These are phyloP conservation scores for Vanilla planifolia DNA, from an alignment of 106 monocot species.

Conservation along the genomic window DNA sequence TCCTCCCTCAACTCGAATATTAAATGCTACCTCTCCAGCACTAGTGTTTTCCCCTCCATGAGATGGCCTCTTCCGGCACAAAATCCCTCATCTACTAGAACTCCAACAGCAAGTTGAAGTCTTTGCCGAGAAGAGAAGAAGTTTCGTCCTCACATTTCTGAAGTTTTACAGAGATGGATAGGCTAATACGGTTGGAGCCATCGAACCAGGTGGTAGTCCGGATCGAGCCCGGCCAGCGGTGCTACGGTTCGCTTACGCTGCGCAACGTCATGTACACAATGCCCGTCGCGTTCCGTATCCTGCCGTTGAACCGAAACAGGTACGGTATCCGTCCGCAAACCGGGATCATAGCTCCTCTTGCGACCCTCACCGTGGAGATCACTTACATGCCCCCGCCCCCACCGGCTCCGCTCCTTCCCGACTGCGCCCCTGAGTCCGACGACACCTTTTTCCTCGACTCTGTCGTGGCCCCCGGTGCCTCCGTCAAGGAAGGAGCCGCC, in stretches of 20 bases:
- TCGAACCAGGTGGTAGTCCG: conserved; percentile 33
- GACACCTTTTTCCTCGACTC: conserved; percentile 42
- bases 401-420: conserved; percentile 9
- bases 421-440: conserved; percentile 11
- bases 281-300: conserved; percentile 51
- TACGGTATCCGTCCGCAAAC: conserved; percentile 36
- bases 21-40: too few relatives aligned
- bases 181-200: conserved; percentile 40
- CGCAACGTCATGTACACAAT: conserved; percentile 61
- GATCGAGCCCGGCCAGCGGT: conserved; percentile 28
- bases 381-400: conserved; percentile 15
- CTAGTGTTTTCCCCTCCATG: too few relatives aligned
- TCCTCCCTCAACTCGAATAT: too few relatives aligned
- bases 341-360: conserved; percentile 46
- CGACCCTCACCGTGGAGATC: conserved; percentile 25
- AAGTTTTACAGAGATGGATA: conserved; percentile 20
- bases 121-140: too few relatives aligned
- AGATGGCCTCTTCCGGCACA: too few relatives aligned
- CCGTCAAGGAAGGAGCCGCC: conserved; percentile 13
- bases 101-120: too few relatives aligned
- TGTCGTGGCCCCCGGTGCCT: conserved; percentile 38
- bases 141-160: neutral
- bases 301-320: conserved; percentile 21
- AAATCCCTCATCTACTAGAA: too few relatives aligned
- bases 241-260: conserved; percentile 32